Evolutionary conservation across 192 early-diverging fungal genomes (phyloP), one percentile per base, ranked within the genome.

Genomic region (Podila minutissima): DNA sequence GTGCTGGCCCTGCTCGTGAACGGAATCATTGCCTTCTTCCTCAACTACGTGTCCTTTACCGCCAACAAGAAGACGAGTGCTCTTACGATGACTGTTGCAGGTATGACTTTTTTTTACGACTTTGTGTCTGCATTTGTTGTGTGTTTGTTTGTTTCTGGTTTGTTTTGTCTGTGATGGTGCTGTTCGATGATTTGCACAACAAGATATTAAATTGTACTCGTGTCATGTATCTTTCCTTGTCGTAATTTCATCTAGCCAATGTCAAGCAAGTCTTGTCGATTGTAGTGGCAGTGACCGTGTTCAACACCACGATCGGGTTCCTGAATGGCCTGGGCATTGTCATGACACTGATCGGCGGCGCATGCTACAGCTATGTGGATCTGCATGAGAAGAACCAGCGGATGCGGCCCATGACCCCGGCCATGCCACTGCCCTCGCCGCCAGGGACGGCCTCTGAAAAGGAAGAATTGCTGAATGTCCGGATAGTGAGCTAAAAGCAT

Each of bases 21-120:
- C 69, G 95, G 94, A 1, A 70, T 87, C 15, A 88, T 96, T 71
- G 96, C 96, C 12, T 97, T 97, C 84, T 89, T 89, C 71, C 82
- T 97, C 12, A 97, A 97, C 79, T 85, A 92, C n/a, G 93, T 92
- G 29, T 92, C 90, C 53, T 96, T 97, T 61, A 92, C 90, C 0
- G 94, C 95, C n/a, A 97, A 93, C 84, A 93, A 92, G 68, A 91
- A 93, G 66, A 95, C 95, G 3, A 91, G 92, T 51, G 93, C 96
- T 5, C 85, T 97, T 33, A 94, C 92, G 15, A 95, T 95, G 91
- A 89, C 90, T 15, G 94, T 95, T 22, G 89, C 88, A 64, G 89
- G 87, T 69, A 79, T 26, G 66, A 2, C 20, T 4, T 48, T 41
- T 29, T 12, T 48, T 58, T 20, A 33, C 29, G 29, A 22, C 50